Base-by-base conservation (phyloP, 2,329 filamentous ascomycete genomes). In the Fusarium sterilihyphosum region DNA sequence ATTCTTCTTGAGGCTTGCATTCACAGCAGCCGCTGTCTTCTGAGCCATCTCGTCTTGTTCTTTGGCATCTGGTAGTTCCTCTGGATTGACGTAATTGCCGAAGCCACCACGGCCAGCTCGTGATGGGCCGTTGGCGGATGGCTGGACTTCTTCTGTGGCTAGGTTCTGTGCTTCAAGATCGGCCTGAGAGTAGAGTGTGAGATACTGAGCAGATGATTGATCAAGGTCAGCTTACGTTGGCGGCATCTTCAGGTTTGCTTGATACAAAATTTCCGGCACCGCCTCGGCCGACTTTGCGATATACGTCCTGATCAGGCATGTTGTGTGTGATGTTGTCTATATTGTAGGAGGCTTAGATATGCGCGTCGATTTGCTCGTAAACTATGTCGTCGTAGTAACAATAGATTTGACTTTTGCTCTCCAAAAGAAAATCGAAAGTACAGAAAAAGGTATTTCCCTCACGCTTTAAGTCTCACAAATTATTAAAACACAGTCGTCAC, bases 241-340 rank as follows among this genome's bases (percentile, higher is more conserved):
- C 77, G 52, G 81, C 83, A 37, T 88, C 85, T 35, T 89, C 84
- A 33, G 87, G 80, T 66, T 90, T 85, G 73, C 87, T 84, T 71
- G 87, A 85, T 77, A 86, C 87, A 80, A 88, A 91, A 81, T 92
- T 92, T 60, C 91, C 91, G 11, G 90, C 90, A 57, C 91, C 91
- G 61, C 91, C 91, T 56, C 91, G 88, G 64, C 91, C 90, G 47
- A 87, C 85, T 67, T 85, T 85, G 73, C 85, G 84, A 73, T 87
- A 88, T 58, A 84, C 83, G 75, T 88, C 88, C 66, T 79, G 75
- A 43, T 80, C 76, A 62, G 74, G 65, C 43, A 79, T 79, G 31
- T 59, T 66, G 46, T 64, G 60, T 66, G 46, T 64, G 54, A 35
- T 50, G 52, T 59, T 56, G 26, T 40, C 54, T 53, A 18, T 44